Evolutionary conservation across 176 grass and related monocot species (phyloP).

Genomic region (Bonia amplexicaulis): DNA sequence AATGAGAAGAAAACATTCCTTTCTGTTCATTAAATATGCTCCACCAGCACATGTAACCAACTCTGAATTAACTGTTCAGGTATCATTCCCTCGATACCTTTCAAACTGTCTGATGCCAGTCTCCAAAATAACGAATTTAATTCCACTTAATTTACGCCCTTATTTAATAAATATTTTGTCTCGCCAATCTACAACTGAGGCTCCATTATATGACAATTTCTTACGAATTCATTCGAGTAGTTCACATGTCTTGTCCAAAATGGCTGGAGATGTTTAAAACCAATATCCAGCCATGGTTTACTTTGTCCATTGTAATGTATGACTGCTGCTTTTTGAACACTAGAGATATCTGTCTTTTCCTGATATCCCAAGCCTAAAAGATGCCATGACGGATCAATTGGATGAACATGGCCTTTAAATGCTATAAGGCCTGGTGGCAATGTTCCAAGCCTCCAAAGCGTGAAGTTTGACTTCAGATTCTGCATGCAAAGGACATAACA

Average conservation of each 20-base stretch:
- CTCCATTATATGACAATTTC: conserved; percentile 90
- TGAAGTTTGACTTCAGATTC: conserved; percentile 93
- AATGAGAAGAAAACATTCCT: conserved; percentile 33
- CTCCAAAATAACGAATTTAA: conserved; percentile 71
- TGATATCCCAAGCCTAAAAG: conserved; percentile 94
- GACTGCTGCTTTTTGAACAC: conserved; percentile 73
- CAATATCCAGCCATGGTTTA: conserved; percentile 96
- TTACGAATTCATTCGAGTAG: conserved; percentile 87
- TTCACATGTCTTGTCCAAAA: conserved; percentile 96
- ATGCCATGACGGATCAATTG: conserved; percentile 84
- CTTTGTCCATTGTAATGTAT: conserved; percentile 94
- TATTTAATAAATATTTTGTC: conserved; percentile 36
- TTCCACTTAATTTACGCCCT: conserved; percentile 40
- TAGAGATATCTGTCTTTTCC: conserved; percentile 77
- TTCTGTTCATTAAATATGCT: conserved; percentile 37
- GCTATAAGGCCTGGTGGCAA: conserved; percentile 93
- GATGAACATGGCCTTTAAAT: conserved; percentile 85
- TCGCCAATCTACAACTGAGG: conserved; percentile 56
- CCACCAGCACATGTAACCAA: conserved; percentile 20
- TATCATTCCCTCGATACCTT: conserved; percentile 31
- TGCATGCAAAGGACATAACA: conserved; percentile 29
- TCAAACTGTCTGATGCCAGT: conserved; percentile 2
- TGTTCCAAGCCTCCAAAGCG: conserved; percentile 97
- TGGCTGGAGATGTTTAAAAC: conserved; percentile 79
- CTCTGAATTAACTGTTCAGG: conserved; percentile 14